Percentiles rank a stretch among this genome's conserved stretches.
Conservation (phyloP, 1,139 yeast species). For the Torulaspora pretoriensis region DNA sequence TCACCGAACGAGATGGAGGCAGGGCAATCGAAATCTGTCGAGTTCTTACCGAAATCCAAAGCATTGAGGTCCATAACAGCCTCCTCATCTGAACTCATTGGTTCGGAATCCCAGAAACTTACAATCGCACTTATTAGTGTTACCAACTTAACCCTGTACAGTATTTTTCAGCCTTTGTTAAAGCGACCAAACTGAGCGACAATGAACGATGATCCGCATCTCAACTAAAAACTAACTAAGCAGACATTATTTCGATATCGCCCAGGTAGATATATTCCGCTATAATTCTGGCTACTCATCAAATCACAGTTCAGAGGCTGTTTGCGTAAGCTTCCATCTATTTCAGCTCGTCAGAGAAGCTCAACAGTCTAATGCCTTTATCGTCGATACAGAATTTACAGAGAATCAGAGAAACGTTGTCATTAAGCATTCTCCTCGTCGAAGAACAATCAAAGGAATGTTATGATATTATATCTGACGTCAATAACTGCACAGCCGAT, state of each 20-base stretch:
- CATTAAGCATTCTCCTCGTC: constrained; percentile 5
- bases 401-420: constrained; percentile 6
- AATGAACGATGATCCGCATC: background rate
- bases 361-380: background rate
- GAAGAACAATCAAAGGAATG: constrained; percentile 9
- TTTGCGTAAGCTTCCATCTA: background rate
- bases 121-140: background rate
- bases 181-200: background rate
- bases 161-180: background rate
- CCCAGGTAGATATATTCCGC: background rate
- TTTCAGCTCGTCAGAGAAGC: background rate
- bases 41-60: background rate
- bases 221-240: too few species aligned
- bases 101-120: background rate
- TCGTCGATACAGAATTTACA: constrained; percentile 1
- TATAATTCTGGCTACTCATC: background rate
- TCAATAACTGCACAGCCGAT: background rate
- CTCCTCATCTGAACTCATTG: background rate
- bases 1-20: constrained; percentile 37
- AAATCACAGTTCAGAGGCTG: background rate
- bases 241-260: background rate
- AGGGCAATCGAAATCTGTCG: constrained; percentile 5
- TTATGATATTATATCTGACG: constrained; percentile 4
- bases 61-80: background rate
- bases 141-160: background rate